Base-by-base conservation (phyloP, 228 moss, liverwort and hornwort genomes). In the Sphagnum fallax region DNA sequence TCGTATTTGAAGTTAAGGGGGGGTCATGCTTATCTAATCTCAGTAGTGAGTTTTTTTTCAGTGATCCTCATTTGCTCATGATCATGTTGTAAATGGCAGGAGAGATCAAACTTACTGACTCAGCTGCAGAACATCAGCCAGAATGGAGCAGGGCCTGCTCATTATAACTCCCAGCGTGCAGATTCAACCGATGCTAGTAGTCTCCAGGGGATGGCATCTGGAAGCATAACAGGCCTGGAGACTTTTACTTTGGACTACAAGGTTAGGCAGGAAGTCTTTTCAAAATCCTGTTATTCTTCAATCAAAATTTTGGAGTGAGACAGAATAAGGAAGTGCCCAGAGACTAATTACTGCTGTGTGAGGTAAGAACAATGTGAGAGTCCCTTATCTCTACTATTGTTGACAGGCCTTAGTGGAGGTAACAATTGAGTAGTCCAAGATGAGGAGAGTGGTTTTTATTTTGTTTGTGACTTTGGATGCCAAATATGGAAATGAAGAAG, bases 191-290 rank as follows among this genome's bases (percentile, higher is more conserved):
- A 70, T 63, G 71, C 74, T 62, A 81, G 74, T 69, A 90, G 55
- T 72, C 79, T 76, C 67, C 53, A 62, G 0, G 77, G 80, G 74
- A 77, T 66, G 16, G 82, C 81, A 53, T 80, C 82, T 65, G 87
- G 81, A 61, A 89, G 80, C 80, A 80, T 86, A 10, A 89, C 85
- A 65, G 98, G 98, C 9, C 71, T 93, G 72, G 94, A 94, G 73
- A 92, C 89, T 18, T 93, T 98, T 72, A 90, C 82, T 48, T 70
- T 98, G 64, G 98, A 93, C 78, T 98, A 94, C 73, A 98, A 98
- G 90, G 91, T 92, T 67, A 75, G 76, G 65, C 16, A 64, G 59
- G 47, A 11, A 32, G 32, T 32, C 32, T 32, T 32, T 32, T 32
- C 32, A 32, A 32, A 32, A 32, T 32, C 32, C 32, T 10, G 16